Percentiles rank a stretch among this genome's conserved stretches.
Evolutionary conservation across 1,284 basidiomycete genomes (phyloP).

Genomic region (Boletus sp.): DNA sequence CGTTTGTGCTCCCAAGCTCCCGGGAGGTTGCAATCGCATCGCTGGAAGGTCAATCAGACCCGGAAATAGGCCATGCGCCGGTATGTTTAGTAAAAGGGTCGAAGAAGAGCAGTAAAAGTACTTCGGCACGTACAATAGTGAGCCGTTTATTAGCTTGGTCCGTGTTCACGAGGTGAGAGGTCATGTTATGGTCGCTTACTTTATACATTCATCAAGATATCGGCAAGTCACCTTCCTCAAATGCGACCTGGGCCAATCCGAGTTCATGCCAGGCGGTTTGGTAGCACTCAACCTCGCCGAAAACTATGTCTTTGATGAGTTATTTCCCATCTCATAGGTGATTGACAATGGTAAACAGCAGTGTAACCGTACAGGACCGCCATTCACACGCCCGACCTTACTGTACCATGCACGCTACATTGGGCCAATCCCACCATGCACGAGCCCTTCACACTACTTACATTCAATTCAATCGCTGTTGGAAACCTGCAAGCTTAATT

Average conservation of each 20-base stretch:
- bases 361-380: constrained; percentile 63
- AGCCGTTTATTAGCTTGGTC: constrained; percentile 70
- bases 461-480: constrained; percentile 70
- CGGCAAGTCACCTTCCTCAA: constrained; percentile 87
- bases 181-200: not conserved
- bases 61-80: constrained; percentile 25
- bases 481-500: constrained; percentile 71
- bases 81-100: constrained; percentile 78
- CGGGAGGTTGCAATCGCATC: constrained; percentile 58
- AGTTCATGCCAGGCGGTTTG: constrained; percentile 88
- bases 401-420: constrained; percentile 84
- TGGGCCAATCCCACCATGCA: constrained; percentile 78
- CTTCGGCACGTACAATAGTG: constrained; percentile 76
- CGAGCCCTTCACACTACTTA: constrained; percentile 82
- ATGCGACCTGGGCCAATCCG: constrained; percentile 92
- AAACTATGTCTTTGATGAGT: constrained; percentile 68
- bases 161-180: constrained; percentile 27
- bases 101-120: constrained; percentile 90
- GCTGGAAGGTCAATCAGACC: constrained; percentile 12
- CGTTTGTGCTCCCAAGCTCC: constrained; percentile 55
- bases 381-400: constrained; percentile 79
- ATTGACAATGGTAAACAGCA: not conserved
- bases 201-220: constrained; percentile 49
- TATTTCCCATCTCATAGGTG: constrained; percentile 1
- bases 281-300: constrained; percentile 81